Percentiles rank a stretch among this genome's conserved stretches.
Evolutionary conservation across 768 basidiomycete genomes (phyloP).

Genomic region (Crepidotus variabilis): DNA sequence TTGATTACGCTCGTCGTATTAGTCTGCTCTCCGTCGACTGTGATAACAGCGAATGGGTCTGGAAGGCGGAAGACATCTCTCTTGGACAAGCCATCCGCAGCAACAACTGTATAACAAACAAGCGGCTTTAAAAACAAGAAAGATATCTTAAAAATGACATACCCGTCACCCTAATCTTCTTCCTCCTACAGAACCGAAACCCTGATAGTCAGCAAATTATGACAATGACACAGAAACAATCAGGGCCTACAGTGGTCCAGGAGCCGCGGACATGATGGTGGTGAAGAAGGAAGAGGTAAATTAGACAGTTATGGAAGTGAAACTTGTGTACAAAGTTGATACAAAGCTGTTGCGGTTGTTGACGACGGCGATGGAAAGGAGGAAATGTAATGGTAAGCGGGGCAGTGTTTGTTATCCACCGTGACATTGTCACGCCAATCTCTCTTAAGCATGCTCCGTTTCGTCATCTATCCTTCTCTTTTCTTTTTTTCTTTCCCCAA

Average conservation of each 20-base stretch:
- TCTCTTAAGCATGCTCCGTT: too few species aligned
- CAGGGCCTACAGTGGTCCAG: slow-evolving; percentile 39
- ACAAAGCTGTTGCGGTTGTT: background rate
- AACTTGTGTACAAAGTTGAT: background rate
- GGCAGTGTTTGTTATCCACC: slow-evolving; percentile 7
- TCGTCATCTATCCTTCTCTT: too few species aligned
- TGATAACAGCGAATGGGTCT: slow-evolving; percentile 97
- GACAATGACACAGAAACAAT: slow-evolving; percentile 1
- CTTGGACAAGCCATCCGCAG: slow-evolving; percentile 90
- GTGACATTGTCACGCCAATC: background rate
- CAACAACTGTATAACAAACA: slow-evolving; percentile 63
- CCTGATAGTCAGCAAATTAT: slow-evolving; percentile 6
- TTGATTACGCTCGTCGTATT: slow-evolving; percentile 97
- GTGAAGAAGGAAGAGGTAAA: background rate
- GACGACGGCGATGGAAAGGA: slow-evolving; percentile 10
- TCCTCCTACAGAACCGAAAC: slow-evolving; percentile 34
- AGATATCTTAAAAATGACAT: background rate
- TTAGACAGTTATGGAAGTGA: background rate
- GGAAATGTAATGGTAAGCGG: slow-evolving; percentile 7
- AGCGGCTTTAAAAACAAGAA: background rate
- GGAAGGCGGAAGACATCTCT: slow-evolving; percentile 95
- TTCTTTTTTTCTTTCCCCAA: too few species aligned
- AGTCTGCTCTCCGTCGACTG: slow-evolving; percentile 96
- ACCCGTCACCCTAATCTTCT: slow-evolving; percentile 83
- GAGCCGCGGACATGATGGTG: slow-evolving; percentile 40